phyloP scores from a whole-genome alignment of 169 alveolate genomes.

The Cryptosporidium canis region DNA sequence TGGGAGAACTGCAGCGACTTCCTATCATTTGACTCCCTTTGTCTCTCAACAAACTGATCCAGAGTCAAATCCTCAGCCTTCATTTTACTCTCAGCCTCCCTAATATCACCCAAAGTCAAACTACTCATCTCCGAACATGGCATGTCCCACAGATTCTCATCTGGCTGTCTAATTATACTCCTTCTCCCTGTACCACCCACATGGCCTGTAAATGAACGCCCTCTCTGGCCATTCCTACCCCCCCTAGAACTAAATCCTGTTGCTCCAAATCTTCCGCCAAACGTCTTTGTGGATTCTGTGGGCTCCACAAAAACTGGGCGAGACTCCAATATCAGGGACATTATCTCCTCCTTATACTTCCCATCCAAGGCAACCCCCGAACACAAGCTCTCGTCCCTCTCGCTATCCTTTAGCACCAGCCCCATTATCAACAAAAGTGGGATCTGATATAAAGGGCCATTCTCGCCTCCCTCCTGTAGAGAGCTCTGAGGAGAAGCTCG shows the following conservation, averaged over 20 bases:
- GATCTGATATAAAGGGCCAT: background rate
- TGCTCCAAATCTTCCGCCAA: constrained; percentile 47
- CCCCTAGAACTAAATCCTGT: constrained; percentile 55
- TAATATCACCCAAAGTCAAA: constrained; percentile 63
- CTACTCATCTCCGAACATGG: constrained; percentile 57
- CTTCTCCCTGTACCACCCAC: constrained; percentile 5
- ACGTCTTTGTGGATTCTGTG: constrained; percentile 10
- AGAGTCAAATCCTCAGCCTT: constrained; percentile 66
- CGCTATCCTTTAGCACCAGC: background rate
- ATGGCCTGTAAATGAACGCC: background rate
- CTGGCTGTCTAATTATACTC: constrained; percentile 29
- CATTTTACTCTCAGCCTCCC: constrained; percentile 65
- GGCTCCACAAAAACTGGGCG: constrained; percentile 21
- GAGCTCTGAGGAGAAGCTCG: background rate
- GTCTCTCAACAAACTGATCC: constrained; percentile 65
- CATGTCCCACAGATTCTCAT: constrained; percentile 69
- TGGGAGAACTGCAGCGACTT: background rate
- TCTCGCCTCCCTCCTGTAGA: background rate
- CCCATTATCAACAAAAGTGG: constrained; percentile 17
- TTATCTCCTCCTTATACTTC: background rate
- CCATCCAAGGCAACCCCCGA: background rate
- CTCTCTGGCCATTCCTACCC: constrained; percentile 27
- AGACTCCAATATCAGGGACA: constrained; percentile 13
- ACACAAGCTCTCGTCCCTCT: background rate
- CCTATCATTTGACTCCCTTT: constrained; percentile 10